Evolutionary conservation across 176 grass and related monocot genomes (phyloP).

Genomic region (Aegilops sharonensis): DNA sequence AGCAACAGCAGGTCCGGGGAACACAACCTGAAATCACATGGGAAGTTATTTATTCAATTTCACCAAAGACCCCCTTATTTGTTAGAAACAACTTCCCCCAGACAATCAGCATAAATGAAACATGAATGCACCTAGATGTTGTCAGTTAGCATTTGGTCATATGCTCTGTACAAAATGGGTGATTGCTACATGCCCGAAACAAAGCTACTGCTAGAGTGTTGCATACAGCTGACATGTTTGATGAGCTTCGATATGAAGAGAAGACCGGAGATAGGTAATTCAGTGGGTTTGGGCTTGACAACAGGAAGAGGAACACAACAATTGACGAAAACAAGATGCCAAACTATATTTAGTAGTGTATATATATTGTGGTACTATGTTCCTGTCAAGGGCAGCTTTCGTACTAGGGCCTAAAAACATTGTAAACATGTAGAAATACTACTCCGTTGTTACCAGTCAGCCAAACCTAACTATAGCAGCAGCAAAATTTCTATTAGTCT

Average conservation of each 20-base stretch:
- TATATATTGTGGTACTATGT: neutral
- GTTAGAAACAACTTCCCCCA: neutral
- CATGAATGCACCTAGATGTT: neutral
- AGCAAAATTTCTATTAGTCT: too few species aligned
- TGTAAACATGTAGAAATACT: conserved; percentile 1
- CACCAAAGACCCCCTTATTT: neutral
- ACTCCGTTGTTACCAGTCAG: conserved; percentile 16
- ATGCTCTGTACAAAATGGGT: neutral
- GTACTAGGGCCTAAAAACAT: neutral
- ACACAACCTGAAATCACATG: too few species aligned
- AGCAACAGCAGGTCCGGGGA: too few species aligned
- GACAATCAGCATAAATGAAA: neutral
- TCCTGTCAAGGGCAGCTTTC: conserved; percentile 2
- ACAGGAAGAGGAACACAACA: neutral
- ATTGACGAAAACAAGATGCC: conserved; percentile 17
- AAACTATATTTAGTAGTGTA: neutral
- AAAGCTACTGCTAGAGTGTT: conserved; percentile 21
- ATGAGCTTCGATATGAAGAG: neutral
- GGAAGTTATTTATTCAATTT: neutral
- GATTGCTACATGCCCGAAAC: neutral
- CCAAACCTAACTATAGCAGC: neutral
- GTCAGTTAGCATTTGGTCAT: neutral
- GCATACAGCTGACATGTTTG: neutral
- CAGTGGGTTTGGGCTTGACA: conserved; percentile 21
- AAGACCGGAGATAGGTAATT: neutral